Base-by-base conservation (phyloP, 805 yeast species). In the Ogataea nonfermentans region DNA sequence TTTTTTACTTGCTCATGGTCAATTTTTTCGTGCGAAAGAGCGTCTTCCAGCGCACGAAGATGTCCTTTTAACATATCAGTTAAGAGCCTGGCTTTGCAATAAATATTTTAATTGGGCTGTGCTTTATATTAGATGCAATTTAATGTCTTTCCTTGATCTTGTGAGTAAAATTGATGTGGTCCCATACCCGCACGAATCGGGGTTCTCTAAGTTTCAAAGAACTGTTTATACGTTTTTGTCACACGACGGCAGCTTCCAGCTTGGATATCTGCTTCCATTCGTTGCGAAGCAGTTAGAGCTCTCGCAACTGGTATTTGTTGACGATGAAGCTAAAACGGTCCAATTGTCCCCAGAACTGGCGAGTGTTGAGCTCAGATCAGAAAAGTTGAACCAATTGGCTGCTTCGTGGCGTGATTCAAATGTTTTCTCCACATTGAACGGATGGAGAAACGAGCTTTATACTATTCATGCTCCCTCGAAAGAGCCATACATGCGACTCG, bases 381-480 rank as follows among this genome's bases (percentile, higher is more conserved):
- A 39, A 0, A 62, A 63, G 0, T 59, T 85, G 37, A 71, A 60
- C 2, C 34, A 44, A 9, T 46, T 81, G 2, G 85, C 79, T 0
- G 19, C 20, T 0, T 23, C 32, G 9, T 67, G 81, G 69, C 65
- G 65, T 46, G 44, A 65, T 17, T 36, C 61, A 35, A 42, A 62
- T 20, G 22, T 42, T 20, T 54, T 75, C 59, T 59, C 67, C 31
- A 66, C 71, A 0, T 47, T 76, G 6, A 64, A 70, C 35, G 89
- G 86, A 0, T 93, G 99, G 99, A 73, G 99, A 57, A 63, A 84
- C 57, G 99, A 93, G 62, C 68, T 76, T 25, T 93, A 88, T 60
- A 71, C 81, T 0, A 78, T 90, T 4, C 87, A 81, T 61, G 71
- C 74, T 40, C 79, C 81, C 0, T 44, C 66, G 0, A 65, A 67